phyloP scores from a whole-genome alignment of 1,284 basidiomycete species.

The Puccinia hordei region DNA sequence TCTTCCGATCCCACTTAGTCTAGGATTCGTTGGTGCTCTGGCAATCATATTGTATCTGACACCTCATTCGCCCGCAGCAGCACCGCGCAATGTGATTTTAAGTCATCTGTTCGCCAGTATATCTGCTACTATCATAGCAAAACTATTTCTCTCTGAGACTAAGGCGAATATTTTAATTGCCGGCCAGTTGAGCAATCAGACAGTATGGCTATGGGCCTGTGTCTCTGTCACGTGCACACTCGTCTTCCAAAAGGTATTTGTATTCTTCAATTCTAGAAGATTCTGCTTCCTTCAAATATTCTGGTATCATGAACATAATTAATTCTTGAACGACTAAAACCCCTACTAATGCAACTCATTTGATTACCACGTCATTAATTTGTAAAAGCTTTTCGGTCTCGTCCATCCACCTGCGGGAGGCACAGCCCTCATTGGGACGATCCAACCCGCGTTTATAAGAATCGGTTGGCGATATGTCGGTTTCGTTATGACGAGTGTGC shows the following conservation, averaged over 20 bases:
- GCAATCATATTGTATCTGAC: conserved; percentile 27
- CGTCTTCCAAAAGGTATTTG: neutral
- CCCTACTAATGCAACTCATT: no score
- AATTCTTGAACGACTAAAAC: no score
- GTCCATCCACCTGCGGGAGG: conserved; percentile 40
- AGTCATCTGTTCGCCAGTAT: conserved; percentile 28
- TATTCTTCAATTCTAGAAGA: neutral
- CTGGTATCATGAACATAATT: no score
- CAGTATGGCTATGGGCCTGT: conserved; percentile 20
- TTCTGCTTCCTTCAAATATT: no score
- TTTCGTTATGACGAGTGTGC: conserved; percentile 11
- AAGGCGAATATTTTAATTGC: neutral
- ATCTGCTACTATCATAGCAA: conserved; percentile 7
- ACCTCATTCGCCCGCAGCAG: conserved; percentile 16
- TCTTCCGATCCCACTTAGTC: conserved; percentile 26
- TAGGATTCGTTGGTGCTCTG: conserved; percentile 31
- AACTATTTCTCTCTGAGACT: conserved; percentile 5
- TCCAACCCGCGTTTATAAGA: conserved; percentile 27
- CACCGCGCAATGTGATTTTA: conserved; percentile 28
- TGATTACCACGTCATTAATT: neutral
- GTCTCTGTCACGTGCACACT: neutral
- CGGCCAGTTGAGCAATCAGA: neutral
- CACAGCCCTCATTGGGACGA: conserved; percentile 22
- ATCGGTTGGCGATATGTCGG: conserved; percentile 39
- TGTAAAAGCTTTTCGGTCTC: neutral